These are phyloP conservation scores for Medicago truncatula DNA, from an alignment of 306 rosid genomes.

Conservation along the genomic window DNA sequence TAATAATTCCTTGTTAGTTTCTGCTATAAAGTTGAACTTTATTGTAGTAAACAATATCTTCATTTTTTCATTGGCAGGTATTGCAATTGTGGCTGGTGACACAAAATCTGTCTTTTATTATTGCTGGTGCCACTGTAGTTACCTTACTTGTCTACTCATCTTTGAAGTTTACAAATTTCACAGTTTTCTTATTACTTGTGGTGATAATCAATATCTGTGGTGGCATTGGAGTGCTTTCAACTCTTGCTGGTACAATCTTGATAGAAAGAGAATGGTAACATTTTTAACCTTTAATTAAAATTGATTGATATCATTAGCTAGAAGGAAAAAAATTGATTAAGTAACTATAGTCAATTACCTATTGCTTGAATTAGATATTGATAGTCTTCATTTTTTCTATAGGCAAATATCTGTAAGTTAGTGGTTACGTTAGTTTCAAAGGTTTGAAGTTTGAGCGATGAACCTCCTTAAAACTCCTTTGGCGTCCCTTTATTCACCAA, in stretches of 20 bases:
- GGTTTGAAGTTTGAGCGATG: too few species aligned
- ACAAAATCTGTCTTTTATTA: slow-evolving; percentile 71
- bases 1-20: neutral
- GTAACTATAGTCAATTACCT: too few species aligned
- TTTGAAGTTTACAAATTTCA: slow-evolving; percentile 62
- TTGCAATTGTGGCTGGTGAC: slow-evolving; percentile 77
- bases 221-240: slow-evolving; percentile 80
- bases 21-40: neutral
- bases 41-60: slow-evolving; percentile 4
- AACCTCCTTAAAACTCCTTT: too few species aligned
- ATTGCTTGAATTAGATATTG: neutral
- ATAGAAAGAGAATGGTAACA: slow-evolving; percentile 95
- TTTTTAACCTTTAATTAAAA: slow-evolving; percentile 3
- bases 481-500: too few species aligned
- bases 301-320: neutral
- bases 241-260: slow-evolving; percentile 86
- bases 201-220: slow-evolving; percentile 71
- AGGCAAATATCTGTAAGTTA: too few species aligned
- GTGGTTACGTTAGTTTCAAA: too few species aligned
- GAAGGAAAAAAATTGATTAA: neutral
- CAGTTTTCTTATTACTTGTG: slow-evolving; percentile 59
- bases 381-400: too few species aligned
- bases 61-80: slow-evolving; percentile 60
- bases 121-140: slow-evolving; percentile 76
- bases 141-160: slow-evolving; percentile 57